Conservation (phyloP, 768 basidiomycete genomes). For the Mrakia gelida region DNA sequence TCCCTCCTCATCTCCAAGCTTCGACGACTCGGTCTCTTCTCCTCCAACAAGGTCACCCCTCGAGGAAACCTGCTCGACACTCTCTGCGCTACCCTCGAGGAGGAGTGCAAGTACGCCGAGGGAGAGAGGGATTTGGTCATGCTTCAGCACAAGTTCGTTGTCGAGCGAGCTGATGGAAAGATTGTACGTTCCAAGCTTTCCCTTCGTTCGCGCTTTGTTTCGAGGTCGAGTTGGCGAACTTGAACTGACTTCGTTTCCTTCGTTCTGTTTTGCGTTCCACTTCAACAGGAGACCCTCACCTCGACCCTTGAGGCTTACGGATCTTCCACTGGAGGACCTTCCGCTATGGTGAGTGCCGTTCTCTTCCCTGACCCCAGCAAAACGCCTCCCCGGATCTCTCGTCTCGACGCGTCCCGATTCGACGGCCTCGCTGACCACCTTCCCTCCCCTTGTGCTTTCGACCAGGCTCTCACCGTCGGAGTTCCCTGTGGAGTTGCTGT, state of each 20-base stretch:
- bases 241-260: background rate
- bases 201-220: background rate
- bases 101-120: conserved; percentile 80
- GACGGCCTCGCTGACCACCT: conserved; percentile 63
- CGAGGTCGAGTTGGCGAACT: background rate
- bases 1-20: conserved; percentile 78
- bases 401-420: conserved; percentile 62
- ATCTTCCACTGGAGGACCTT: conserved; percentile 29
- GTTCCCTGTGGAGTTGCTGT: conserved; percentile 90
- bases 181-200: conserved; percentile 39
- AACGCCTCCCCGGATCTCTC: no score
- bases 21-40: conserved; percentile 91
- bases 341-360: conserved; percentile 27
- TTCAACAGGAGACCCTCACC: conserved; percentile 45
- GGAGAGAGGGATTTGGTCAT: conserved; percentile 95
- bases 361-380: background rate
- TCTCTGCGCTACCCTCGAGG: conserved; percentile 83
- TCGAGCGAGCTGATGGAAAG: conserved; percentile 79
- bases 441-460: conserved; percentile 11
- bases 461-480: conserved; percentile 56
- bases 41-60: conserved; percentile 57
- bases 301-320: conserved; percentile 34
- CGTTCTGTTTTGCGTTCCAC: background rate
- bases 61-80: conserved; percentile 83
- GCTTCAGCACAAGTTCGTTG: conserved; percentile 96